Evolutionary conservation across 1,139 yeast species (phyloP).

Genomic region (Barnettozyma hawaiiensis): DNA sequence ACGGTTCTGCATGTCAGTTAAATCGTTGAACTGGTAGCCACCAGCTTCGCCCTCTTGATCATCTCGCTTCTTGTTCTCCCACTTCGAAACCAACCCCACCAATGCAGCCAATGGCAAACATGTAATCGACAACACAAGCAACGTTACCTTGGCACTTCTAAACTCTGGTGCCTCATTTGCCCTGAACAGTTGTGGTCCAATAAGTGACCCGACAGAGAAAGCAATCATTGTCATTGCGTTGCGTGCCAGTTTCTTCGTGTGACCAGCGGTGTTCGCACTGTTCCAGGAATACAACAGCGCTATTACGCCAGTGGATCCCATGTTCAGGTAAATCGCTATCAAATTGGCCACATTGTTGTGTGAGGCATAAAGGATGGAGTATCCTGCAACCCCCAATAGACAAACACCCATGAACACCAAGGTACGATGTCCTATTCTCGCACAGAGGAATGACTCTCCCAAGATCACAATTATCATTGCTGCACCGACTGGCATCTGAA

Average conservation of each 20-base stretch:
- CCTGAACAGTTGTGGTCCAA: conserved; percentile 67
- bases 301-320: conserved; percentile 38
- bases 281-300: conserved; percentile 32
- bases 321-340: conserved; percentile 32
- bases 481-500: conserved; percentile 43
- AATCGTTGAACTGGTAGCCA: conserved; percentile 49
- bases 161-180: conserved; percentile 49
- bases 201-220: conserved; percentile 61
- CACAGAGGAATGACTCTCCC: conserved; percentile 20
- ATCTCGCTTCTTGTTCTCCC: conserved; percentile 41
- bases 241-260: conserved; percentile 57
- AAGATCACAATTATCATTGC: conserved; percentile 31
- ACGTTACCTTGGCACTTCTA: conserved; percentile 42
- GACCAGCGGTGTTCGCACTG: conserved; percentile 57
- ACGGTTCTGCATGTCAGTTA: conserved; percentile 63
- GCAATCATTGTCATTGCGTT: conserved; percentile 57
- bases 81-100: conserved; percentile 33
- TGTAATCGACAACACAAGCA: conserved; percentile 39
- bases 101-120: conserved; percentile 33
- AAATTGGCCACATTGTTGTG: conserved; percentile 32
- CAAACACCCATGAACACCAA: conserved; percentile 22
- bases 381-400: conserved; percentile 33
- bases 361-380: conserved; percentile 41
- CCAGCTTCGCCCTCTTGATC: conserved; percentile 20
- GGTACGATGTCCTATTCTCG: conserved; percentile 22